phyloP scores from a whole-genome alignment of 106 monocot genomes.

The Phalaenopsis aphrodite region DNA sequence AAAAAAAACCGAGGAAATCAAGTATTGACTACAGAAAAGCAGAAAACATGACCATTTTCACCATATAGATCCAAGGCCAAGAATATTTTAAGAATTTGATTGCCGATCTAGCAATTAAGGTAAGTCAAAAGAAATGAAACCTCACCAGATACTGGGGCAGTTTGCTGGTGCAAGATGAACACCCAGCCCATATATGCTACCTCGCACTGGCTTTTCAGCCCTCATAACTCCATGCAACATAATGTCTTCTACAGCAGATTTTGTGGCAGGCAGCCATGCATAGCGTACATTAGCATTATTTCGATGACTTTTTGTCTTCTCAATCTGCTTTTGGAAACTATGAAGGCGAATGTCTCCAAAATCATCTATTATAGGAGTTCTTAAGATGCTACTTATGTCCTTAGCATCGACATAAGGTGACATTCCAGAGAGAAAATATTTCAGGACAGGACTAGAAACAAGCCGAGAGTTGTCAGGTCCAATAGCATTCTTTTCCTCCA shows the following conservation, averaged over 20 bases:
- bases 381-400: slow-evolving; percentile 60
- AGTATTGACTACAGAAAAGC: not conserved
- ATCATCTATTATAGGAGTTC: slow-evolving; percentile 36
- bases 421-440: slow-evolving; percentile 66
- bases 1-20: not conserved
- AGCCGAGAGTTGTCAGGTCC: slow-evolving; percentile 12
- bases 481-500: slow-evolving; percentile 11
- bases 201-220: slow-evolving; percentile 21
- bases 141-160: slow-evolving; percentile 59
- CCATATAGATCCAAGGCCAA: not conserved
- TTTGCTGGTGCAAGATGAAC: slow-evolving; percentile 63
- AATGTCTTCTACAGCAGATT: slow-evolving; percentile 42
- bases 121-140: slow-evolving; percentile 6
- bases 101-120: not conserved
- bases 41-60: not conserved
- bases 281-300: slow-evolving; percentile 87
- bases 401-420: slow-evolving; percentile 35
- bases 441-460: slow-evolving; percentile 36
- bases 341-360: slow-evolving; percentile 38
- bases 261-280: slow-evolving; percentile 81
- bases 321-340: slow-evolving; percentile 58
- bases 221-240: slow-evolving; percentile 43
- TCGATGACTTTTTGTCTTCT: slow-evolving; percentile 30
- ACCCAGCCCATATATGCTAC: slow-evolving; percentile 33
- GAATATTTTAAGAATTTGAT: not conserved